phyloP scores from a whole-genome alignment of 805 yeast genomes.

The Starmerella sp. region DNA sequence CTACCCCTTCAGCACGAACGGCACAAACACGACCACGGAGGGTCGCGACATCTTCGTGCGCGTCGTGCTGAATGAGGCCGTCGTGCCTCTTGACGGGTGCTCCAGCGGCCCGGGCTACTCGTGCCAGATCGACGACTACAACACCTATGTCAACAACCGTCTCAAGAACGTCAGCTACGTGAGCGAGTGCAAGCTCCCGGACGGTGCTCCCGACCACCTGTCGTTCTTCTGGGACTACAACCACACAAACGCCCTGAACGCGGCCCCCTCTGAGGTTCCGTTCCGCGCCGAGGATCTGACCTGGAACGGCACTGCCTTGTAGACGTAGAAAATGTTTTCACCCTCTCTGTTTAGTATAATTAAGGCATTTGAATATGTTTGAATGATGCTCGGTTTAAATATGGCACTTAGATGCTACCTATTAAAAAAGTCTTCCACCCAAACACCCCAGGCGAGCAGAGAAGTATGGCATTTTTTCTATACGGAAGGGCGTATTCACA shows the following conservation, averaged over 20 bases:
- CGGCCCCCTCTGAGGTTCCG: conserved; percentile 2
- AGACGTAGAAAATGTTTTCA: neutral
- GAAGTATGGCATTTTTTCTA: too few relatives aligned
- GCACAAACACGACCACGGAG: neutral
- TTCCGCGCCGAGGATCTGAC: conserved; percentile 15
- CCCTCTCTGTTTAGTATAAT: too few relatives aligned
- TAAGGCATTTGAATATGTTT: too few relatives aligned
- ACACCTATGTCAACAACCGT: conserved; percentile 13
- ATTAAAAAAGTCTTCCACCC: too few relatives aligned
- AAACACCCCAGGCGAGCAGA: too few relatives aligned
- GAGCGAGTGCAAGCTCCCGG: conserved; percentile 13
- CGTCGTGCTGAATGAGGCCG: conserved; percentile 42
- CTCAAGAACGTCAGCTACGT: conserved; percentile 13
- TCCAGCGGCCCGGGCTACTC: conserved; percentile 42
- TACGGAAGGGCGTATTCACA: conserved; percentile 6
- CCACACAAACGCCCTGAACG: conserved; percentile 14
- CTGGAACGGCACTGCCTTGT: conserved; percentile 3
- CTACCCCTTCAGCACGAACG: neutral
- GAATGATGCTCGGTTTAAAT: too few relatives aligned
- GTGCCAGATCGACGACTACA: conserved; percentile 29
- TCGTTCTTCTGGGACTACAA: conserved; percentile 22
- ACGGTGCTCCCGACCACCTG: conserved; percentile 8
- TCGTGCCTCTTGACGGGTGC: conserved; percentile 40
- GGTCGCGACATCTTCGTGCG: conserved; percentile 33
- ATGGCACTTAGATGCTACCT: too few relatives aligned